Evolutionary conservation across 2,329 filamentous ascomycete genomes (phyloP), one percentile per base, ranked within the genome.

Genomic region (Capronia epimyces): DNA sequence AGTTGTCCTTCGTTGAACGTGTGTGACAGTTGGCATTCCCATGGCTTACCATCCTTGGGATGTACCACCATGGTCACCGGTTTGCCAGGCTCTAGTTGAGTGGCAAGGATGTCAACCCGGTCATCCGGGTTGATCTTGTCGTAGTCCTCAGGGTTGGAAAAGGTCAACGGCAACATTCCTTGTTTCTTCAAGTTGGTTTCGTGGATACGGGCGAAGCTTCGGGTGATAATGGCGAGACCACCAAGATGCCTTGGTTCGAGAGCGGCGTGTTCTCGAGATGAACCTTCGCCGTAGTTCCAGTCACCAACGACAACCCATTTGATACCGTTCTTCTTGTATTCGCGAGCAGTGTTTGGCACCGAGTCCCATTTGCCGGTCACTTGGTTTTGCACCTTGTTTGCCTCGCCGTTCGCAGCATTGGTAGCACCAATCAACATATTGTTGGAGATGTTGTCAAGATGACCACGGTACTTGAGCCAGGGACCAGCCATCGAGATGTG

Each of bases 131-230:
- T 82, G 72, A 98, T 90, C 82, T 88, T 95, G 72, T 98, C 93
- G 74, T 98, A 98, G 74, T 98, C 93, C 69, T 86, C 91, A 50
- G 91, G 91, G 69, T 97, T 84, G 52, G 82, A 75, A 77, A 98
- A 98, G 65, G 90, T 97, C 61, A 98, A 81, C 66, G 93, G 93
- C 76, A 98, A 87, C 91, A 98, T 96, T 75, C 93, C 93, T 83
- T 98, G 93, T 86, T 98, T 98, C 88, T 98, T 98, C 78, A 98
- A 76, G 83, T 98, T 98, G 79, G 93, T 98, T 81, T 98, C 93
- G 81, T 98, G 93, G 69, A 98, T 98, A 86, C 93, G 93, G 67
- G 93, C 93, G 70, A 98, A 98, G 60, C 82, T 88, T 69, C 89
- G 86, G 68, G 86, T 90, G 70, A 98, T 94, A 78, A 98, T 95